phyloP scores from a whole-genome alignment of 768 basidiomycete genomes.

The Tylopilus rubrobrunneus region DNA sequence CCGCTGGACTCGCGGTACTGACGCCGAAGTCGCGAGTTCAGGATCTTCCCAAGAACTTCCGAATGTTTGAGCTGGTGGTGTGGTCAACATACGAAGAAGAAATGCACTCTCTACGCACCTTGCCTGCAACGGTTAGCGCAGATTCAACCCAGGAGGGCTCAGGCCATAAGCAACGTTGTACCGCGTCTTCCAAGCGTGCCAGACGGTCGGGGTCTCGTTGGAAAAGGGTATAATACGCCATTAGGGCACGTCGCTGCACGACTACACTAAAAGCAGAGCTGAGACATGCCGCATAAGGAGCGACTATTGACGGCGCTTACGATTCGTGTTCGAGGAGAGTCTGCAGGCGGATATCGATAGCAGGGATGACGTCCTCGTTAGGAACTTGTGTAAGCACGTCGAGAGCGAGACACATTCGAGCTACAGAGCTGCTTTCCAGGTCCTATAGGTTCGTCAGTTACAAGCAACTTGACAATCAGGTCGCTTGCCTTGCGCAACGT shows the following conservation, averaged over 20 bases:
- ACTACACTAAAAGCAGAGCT: conserved; percentile 38
- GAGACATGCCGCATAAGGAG: conserved; percentile 1
- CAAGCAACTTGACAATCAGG: neutral
- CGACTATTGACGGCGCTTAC: conserved; percentile 52
- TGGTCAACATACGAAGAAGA: conserved; percentile 3
- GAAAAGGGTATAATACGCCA: conserved; percentile 55
- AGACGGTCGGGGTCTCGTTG: conserved; percentile 44
- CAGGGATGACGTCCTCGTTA: conserved; percentile 69
- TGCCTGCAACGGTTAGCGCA: conserved; percentile 14
- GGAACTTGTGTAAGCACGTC: conserved; percentile 61
- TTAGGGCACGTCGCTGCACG: conserved; percentile 59
- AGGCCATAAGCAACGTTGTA: conserved; percentile 10
- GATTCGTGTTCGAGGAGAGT: conserved; percentile 68
- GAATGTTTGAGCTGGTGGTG: conserved; percentile 22
- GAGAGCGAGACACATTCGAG: conserved; percentile 68
- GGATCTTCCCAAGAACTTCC: conserved; percentile 15
- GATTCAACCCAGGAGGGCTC: conserved; percentile 10
- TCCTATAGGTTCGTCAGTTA: conserved; percentile 46
- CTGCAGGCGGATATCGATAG: conserved; percentile 61
- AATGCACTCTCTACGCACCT: conserved; percentile 16
- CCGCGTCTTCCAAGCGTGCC: conserved; percentile 33
- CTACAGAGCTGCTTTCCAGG: conserved; percentile 52
- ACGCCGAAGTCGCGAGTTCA: conserved; percentile 21
- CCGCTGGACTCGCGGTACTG: conserved; percentile 11
- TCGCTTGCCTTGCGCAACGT: conserved; percentile 70